Conservation (phyloP, 176 grass and related monocot genomes). For the Coix lacrymajobi region DNA sequence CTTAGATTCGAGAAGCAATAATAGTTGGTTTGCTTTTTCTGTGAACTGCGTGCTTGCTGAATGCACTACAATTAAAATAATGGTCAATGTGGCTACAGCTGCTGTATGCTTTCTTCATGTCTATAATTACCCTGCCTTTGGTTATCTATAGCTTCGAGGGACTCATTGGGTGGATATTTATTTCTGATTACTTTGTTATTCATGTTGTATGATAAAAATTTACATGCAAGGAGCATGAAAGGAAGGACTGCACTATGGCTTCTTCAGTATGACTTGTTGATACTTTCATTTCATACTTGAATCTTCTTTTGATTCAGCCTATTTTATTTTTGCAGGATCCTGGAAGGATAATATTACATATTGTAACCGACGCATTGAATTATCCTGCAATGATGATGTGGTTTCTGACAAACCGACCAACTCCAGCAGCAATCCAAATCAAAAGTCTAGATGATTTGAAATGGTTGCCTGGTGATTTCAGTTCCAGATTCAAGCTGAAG, state of each 20-base stretch:
- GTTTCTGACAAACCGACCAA: conserved; percentile 72
- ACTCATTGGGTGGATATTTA: not conserved
- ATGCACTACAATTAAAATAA: not conserved
- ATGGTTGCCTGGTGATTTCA: conserved; percentile 53
- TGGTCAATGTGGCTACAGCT: not conserved
- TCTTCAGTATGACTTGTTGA: not conserved
- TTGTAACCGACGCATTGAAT: conserved; percentile 76
- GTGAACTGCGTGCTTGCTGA: not conserved
- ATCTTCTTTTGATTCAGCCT: not conserved
- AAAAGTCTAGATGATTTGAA: conserved; percentile 58
- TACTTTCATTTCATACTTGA: not conserved
- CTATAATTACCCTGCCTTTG: not conserved
- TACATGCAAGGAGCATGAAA: not conserved
- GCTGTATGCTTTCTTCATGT: not conserved
- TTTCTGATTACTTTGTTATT: conserved; percentile 4
- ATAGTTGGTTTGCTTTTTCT: not conserved
- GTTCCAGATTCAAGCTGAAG: conserved; percentile 56
- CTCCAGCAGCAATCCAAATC: conserved; percentile 48
- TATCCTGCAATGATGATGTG: conserved; percentile 90
- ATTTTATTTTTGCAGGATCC: conserved; percentile 55
- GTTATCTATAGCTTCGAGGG: not conserved
- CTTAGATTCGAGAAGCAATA: not conserved
- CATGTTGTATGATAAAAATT: conserved; percentile 5
- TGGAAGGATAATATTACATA: conserved; percentile 73
- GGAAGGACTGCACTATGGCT: not conserved